Evolutionary conservation across 2,329 filamentous ascomycete species (phyloP).

Genomic region (Hymenoscyphus scutula): DNA sequence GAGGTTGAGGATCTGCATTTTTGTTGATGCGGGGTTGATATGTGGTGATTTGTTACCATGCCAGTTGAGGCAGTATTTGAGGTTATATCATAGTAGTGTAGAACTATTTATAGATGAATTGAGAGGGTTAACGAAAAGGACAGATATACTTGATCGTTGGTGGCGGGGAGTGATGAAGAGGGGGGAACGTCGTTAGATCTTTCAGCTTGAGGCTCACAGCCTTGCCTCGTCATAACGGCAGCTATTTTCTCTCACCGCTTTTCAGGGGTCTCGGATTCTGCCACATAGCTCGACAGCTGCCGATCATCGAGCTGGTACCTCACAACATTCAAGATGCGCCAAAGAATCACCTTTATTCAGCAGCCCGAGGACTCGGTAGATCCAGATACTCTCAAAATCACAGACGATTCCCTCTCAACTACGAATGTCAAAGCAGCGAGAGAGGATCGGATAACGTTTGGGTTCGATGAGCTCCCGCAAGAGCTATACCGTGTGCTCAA

Average conservation of each 20-base stretch:
- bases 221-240: slow-evolving; percentile 8
- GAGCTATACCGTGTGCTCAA: slow-evolving; percentile 63
- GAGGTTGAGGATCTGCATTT: slow-evolving; percentile 28
- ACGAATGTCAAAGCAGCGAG: slow-evolving; percentile 64
- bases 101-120: neutral
- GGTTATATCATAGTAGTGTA: slow-evolving; percentile 4
- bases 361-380: slow-evolving; percentile 62
- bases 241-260: slow-evolving; percentile 7
- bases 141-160: slow-evolving; percentile 20
- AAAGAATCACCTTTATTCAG: slow-evolving; percentile 77
- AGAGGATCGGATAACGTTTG: slow-evolving; percentile 76
- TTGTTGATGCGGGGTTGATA: slow-evolving; percentile 7
- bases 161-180: neutral
- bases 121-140: slow-evolving; percentile 17
- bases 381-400: slow-evolving; percentile 60
- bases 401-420: slow-evolving; percentile 52
- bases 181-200: slow-evolving; percentile 7
- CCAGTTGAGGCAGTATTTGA: neutral
- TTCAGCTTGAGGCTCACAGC: slow-evolving; percentile 10
- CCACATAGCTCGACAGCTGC: neutral
- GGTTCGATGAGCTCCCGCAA: slow-evolving; percentile 68
- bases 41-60: slow-evolving; percentile 2
- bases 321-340: slow-evolving; percentile 56
- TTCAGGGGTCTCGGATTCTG: slow-evolving; percentile 15
- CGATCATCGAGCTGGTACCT: neutral